phyloP scores from a whole-genome alignment of 352 stramenopile genomes.

The Globisporangium camurandrum region DNA sequence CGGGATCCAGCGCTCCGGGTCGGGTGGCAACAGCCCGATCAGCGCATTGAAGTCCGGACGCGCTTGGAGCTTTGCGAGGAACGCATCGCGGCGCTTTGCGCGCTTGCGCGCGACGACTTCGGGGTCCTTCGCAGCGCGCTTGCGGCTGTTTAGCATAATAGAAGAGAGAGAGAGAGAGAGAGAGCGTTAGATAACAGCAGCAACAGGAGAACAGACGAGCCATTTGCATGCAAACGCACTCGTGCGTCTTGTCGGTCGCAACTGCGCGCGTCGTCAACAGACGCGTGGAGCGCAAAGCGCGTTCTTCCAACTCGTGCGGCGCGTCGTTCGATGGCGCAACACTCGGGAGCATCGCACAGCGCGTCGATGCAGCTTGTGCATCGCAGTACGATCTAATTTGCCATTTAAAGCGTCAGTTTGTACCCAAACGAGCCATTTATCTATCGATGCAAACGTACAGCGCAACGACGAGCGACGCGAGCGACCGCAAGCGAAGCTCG shows the following conservation, averaged over 20 bases:
- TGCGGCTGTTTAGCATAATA: constrained; percentile 54
- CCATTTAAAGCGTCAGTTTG: too few species aligned
- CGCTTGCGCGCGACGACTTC: constrained; percentile 69
- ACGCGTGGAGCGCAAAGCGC: constrained; percentile 48
- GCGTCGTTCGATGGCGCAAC: constrained; percentile 48
- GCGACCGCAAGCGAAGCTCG: constrained; percentile 62
- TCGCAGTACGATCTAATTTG: constrained; percentile 81
- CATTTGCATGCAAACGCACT: constrained; percentile 32
- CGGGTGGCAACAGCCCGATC: constrained; percentile 67
- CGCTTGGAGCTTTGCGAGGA: constrained; percentile 49
- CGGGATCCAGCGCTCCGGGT: constrained; percentile 82
- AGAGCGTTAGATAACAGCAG: constrained; percentile 1
- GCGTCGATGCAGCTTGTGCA: constrained; percentile 45
- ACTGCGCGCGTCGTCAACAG: constrained; percentile 54
- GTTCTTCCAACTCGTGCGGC: constrained; percentile 56
- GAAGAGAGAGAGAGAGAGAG: not conserved
- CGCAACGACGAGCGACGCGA: constrained; percentile 68
- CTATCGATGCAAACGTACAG: constrained; percentile 34
- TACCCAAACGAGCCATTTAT: not conserved
- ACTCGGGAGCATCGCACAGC: constrained; percentile 54
- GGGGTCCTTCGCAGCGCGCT: constrained; percentile 63
- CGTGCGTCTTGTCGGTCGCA: constrained; percentile 67
- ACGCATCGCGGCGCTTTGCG: constrained; percentile 53
- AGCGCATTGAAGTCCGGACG: constrained; percentile 69
- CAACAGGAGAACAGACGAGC: not conserved